Base-by-base conservation (phyloP, 371 early-diverging fungal genomes). In the Actinomortierella ambigua region DNA sequence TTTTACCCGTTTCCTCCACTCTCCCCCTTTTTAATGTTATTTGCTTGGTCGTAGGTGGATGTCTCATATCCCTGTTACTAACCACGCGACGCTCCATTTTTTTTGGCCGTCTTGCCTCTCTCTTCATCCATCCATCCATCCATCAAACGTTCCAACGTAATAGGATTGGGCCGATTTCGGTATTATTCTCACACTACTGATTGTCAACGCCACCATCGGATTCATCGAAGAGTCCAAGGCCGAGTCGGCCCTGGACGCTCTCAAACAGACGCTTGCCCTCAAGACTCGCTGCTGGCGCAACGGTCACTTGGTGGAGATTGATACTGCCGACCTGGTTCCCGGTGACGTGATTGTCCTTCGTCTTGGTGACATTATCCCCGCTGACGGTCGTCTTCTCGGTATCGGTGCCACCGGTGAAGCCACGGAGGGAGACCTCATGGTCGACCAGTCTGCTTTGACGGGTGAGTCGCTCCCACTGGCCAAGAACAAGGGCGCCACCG, bases 381-480 rank as follows among this genome's bases (percentile, higher is more conserved):
- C 97, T 15, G 98, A 98, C 80, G 88, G 82, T 42, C 87, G 92
- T 50, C 78, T 96, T 47, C 84, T 96, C 44, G 95, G 95, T 7
- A 81, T 96, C 58, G 90, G 87, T 51, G 89, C 87, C 29, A 90
- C 89, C 9, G 95, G 95, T 26, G 91, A 89, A 59, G 81, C 79
- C n/a, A 82, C 89, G 11, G 93, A 91, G 49, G 86, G 83, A 18
- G 81, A 87, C 54, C 80, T 97, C 23, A 87, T 89, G 59, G 88
- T 98, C 55, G 98, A 98, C 78, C 97, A 98, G 79, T 90, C 97
- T 51, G 93, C 96, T 6, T 81, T 98, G 17, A 98, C 98, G 1
- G 98, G 93, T 59, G 98, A 98, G 81, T 93, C 94, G 6, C 77
- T 95, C n/a, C 93, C 95, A 18, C 89, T 95, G 42, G 76, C 82